Evolutionary conservation across 2,329 filamentous ascomycete species (phyloP).

Genomic region (Shiraia sp.): DNA sequence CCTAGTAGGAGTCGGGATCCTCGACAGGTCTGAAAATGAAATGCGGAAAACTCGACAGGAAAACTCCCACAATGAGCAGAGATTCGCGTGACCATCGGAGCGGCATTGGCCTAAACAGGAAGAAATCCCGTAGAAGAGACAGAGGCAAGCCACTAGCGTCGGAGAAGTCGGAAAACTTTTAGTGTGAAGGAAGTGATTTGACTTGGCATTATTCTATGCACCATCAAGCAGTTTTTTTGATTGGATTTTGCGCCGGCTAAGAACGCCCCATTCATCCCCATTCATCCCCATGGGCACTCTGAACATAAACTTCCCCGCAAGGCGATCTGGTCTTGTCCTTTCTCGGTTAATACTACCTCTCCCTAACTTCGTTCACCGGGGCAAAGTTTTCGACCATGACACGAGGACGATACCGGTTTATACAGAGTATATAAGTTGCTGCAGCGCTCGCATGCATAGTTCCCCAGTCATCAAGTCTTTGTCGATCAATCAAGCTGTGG

Average conservation of each 20-base stretch:
- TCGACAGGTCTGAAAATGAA: conserved; percentile 9
- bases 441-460: too few relatives aligned
- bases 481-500: too few relatives aligned
- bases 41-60: conserved; percentile 19
- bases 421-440: too few relatives aligned
- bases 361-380: conserved; percentile 14
- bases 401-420: conserved; percentile 1
- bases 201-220: too few relatives aligned
- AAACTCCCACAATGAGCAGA: neutral
- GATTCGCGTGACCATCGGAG: conserved; percentile 7
- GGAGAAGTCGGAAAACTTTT: conserved; percentile 1
- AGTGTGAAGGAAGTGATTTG: conserved; percentile 1
- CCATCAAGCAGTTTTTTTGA: conserved; percentile 10
- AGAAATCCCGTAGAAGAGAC: conserved; percentile 1
- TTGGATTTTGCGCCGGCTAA: conserved; percentile 13
- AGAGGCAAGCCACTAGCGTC: neutral
- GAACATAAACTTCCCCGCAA: conserved; percentile 22
- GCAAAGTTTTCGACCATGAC: conserved; percentile 10
- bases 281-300: conserved; percentile 24
- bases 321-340: conserved; percentile 12
- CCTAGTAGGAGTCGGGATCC: conserved; percentile 10
- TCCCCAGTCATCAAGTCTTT: too few relatives aligned
- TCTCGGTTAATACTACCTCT: conserved; percentile 14
- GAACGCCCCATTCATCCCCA: conserved; percentile 15
- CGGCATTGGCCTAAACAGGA: conserved; percentile 1